Evolutionary conservation across 768 basidiomycete genomes (phyloP), one percentile per base, ranked within the genome.

Genomic region (Pholiota molesta): DNA sequence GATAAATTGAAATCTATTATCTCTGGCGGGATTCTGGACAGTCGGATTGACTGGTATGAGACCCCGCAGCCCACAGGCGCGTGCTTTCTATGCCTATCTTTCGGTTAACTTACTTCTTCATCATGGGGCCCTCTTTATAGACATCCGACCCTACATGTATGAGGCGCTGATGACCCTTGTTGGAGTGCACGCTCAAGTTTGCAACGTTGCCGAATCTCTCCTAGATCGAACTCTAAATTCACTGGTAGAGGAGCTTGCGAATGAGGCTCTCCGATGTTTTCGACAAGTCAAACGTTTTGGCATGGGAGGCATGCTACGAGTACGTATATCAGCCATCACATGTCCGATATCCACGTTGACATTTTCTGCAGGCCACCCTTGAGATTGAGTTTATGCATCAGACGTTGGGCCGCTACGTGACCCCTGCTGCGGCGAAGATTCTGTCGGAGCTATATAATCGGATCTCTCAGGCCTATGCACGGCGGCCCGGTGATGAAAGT

Each of bases 341-440:
- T 42, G 19, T 40, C 39, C 21, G 2, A 17, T 40, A 29, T 45
- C 37, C 42, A 3, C 31, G 28, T 45, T 52, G 16, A 59, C 21
- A 44, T 64, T 13, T 66, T 57, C 47, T 63, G 26, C 45, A 98
- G 95, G 97, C 97, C 14, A 99, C 97, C 5, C 88, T 99, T 28
- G 97, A 99, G 75, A 97, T 99, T 66, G 97, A 99, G 77, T 99
- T 99, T 79, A 89, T 99, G 82, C 97, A 99, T 74, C 97, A 99
- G 78, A 95, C 93, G 6, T 80, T 99, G 44, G 87, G 89, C 31
- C 89, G 92, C 66, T 96, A 97, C 72, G 91, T 98, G 57, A 91
- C 92, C 16, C 80, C 88, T 1, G 70, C 82, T 7, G 94, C 97
- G 14, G 91, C 91, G 37, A 87, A 88, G 70, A 93, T 88, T 53